These are phyloP conservation scores for Agastache rugosa DNA, from an alignment of 257 asterid species.

Conservation along the genomic window DNA sequence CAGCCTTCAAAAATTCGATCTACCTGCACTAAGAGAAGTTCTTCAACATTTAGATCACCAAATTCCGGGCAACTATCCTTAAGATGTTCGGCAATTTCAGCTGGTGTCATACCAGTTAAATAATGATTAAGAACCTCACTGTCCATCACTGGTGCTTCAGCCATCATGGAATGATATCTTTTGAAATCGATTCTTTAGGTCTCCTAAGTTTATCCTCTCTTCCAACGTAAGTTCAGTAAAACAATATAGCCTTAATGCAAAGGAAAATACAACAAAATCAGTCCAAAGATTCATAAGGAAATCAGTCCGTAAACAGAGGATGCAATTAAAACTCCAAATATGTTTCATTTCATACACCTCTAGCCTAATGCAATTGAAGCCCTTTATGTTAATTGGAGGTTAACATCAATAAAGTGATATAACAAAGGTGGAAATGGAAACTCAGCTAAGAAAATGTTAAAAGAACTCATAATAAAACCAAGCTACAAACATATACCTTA, in stretches of 20 bases:
- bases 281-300: not conserved
- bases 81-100: conserved; percentile 71
- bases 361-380: not conserved
- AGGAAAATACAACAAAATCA: conserved; percentile 12
- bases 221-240: conserved; percentile 16
- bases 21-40: conserved; percentile 73
- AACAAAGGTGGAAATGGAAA: not conserved
- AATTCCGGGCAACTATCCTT: conserved; percentile 79
- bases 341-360: not conserved
- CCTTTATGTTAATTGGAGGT: conserved; percentile 2
- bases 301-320: conserved; percentile 8
- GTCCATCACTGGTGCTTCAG: conserved; percentile 50
- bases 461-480: conserved; percentile 4
- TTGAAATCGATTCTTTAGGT: conserved; percentile 1
- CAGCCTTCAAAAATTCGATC: not conserved
- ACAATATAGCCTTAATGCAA: not conserved
- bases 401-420: not conserved
- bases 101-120: conserved; percentile 61
- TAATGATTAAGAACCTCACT: conserved; percentile 49
- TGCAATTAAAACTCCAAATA: not conserved
- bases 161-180: conserved; percentile 38
- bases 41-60: conserved; percentile 76
- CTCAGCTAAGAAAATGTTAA: not conserved
- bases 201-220: conserved; percentile 29
- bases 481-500: conserved; percentile 11